phyloP scores from a whole-genome alignment of 176 grass and related monocot species.

The Oryza glaberrima region DNA sequence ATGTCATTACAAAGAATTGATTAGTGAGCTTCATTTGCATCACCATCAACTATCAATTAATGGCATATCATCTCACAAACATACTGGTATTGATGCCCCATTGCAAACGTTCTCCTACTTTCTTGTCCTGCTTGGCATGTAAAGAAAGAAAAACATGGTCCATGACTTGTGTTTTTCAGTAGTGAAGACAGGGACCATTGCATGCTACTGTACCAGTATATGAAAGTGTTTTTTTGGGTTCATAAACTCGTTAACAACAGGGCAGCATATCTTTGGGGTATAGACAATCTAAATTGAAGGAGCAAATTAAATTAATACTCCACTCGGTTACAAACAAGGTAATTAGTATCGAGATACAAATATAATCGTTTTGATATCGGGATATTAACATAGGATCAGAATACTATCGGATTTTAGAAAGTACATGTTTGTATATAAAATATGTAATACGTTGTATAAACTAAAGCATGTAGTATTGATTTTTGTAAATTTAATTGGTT shows the following conservation, averaged over 20 bases:
- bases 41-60: background rate
- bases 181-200: background rate
- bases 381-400: too few relatives aligned
- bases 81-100: background rate
- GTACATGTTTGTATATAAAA: too few relatives aligned
- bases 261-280: background rate
- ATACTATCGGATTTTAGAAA: too few relatives aligned
- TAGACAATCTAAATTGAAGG: background rate
- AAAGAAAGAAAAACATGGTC: background rate
- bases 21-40: background rate
- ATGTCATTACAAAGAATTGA: background rate
- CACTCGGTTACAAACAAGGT: too few relatives aligned
- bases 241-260: background rate
- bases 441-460: too few relatives aligned
- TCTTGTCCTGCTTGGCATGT: background rate
- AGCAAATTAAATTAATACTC: too few relatives aligned
- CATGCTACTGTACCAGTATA: background rate
- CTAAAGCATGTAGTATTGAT: too few relatives aligned
- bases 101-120: background rate
- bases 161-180: background rate
- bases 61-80: background rate
- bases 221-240: background rate
- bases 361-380: too few relatives aligned
- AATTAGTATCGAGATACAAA: too few relatives aligned
- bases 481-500: too few relatives aligned